Conservation (phyloP, 805 yeast species). For the Ogataea paraovalis region DNA sequence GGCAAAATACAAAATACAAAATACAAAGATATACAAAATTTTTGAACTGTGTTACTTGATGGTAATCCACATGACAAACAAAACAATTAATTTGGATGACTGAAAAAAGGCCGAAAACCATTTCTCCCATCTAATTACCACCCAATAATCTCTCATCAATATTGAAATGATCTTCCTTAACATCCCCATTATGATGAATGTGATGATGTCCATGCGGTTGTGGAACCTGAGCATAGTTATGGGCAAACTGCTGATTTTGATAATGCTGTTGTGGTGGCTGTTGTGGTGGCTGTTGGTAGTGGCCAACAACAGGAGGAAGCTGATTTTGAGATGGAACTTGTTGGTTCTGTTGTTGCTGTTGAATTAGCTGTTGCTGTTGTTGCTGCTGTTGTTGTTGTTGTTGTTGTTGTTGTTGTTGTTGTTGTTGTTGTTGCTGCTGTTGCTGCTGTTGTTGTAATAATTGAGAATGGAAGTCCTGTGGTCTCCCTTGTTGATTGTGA, state of each 20-base stretch:
- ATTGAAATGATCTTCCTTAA: constrained; percentile 25
- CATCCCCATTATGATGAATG: constrained; percentile 3
- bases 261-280: constrained; percentile 12
- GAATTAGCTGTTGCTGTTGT: constrained; percentile 10
- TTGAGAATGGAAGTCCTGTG: constrained; percentile 7
- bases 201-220: constrained; percentile 7
- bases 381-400: constrained; percentile 1
- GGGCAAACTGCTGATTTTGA: constrained; percentile 8
- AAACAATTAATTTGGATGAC: not conserved
- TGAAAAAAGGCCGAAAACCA: not conserved
- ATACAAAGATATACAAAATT: not conserved
- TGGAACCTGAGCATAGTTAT: constrained; percentile 6
- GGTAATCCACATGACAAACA: not conserved
- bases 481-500: constrained; percentile 16
- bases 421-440: constrained; percentile 8
- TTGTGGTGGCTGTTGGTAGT: constrained; percentile 9
- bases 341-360: constrained; percentile 9
- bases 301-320: not conserved
- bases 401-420: constrained; percentile 10
- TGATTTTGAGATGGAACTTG: constrained; percentile 9
- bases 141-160: constrained; percentile 27
- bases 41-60: not conserved
- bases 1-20: not conserved
- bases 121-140: constrained; percentile 9
- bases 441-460: constrained; percentile 4